Percentiles rank a stretch among this genome's conserved stretches.
Conservation (phyloP, 2,329 filamentous ascomycete genomes). For the Aspergillus latus region DNA sequence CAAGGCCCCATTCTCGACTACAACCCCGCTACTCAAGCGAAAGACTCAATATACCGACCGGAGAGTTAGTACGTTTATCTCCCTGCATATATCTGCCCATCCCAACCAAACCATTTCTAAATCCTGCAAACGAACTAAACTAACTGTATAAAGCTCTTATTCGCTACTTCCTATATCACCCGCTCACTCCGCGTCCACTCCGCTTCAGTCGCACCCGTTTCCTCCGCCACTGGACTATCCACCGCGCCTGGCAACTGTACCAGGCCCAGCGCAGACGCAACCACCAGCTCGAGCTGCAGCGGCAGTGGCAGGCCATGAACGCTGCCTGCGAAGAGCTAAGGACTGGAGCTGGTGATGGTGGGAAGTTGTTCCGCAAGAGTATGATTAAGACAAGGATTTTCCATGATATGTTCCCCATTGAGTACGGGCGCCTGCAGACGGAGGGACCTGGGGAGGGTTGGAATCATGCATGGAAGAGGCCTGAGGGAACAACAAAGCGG, state of each 20-base stretch:
- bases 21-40: conserved; percentile 40
- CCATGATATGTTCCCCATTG: conserved; percentile 75
- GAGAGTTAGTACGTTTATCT: conserved; percentile 44
- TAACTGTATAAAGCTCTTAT: conserved; percentile 55
- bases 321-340: conserved; percentile 81
- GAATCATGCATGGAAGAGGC: conserved; percentile 88
- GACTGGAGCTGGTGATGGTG: conserved; percentile 50
- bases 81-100: not conserved
- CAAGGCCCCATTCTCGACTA: conserved; percentile 41
- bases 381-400: conserved; percentile 90
- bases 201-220: conserved; percentile 83
- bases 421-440: conserved; percentile 73
- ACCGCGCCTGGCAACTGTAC: conserved; percentile 88
- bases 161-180: conserved; percentile 69
- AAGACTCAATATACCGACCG: conserved; percentile 38
- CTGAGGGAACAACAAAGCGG: conserved; percentile 25
- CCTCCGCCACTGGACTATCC: conserved; percentile 97
- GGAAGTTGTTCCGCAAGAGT: conserved; percentile 75
- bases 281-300: conserved; percentile 69
- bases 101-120: not conserved
- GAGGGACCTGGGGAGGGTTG: conserved; percentile 83
- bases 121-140: conserved; percentile 16
- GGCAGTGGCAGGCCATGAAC: conserved; percentile 79
- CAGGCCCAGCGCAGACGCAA: conserved; percentile 65
- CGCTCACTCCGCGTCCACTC: conserved; percentile 70